Percentiles rank a stretch among this genome's conserved stretches.
These are phyloP conservation scores for Coprinopsis marcescibilis DNA, from an alignment of 768 basidiomycete species.

Conservation along the genomic window DNA sequence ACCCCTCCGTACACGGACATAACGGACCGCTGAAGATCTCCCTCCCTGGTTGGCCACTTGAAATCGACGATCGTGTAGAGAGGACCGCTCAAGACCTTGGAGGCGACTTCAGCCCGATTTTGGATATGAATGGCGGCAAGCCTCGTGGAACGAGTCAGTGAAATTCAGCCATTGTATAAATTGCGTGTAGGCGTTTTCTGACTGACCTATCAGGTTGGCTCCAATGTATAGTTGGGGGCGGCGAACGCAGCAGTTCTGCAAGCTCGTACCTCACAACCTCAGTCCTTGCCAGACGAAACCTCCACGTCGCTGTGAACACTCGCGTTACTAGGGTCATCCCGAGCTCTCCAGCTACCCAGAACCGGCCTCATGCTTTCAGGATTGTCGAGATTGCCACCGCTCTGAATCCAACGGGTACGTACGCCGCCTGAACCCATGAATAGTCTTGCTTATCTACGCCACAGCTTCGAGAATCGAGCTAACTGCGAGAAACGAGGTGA, in stretches of 20 bases:
- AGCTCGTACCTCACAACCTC: constrained; percentile 6
- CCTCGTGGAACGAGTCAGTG: too few relatives aligned
- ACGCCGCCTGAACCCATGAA: too few relatives aligned
- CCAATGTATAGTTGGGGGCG: constrained; percentile 9
- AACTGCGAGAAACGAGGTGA: constrained; percentile 12
- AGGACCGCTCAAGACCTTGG: constrained; percentile 23
- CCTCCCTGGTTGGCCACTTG: constrained; percentile 24
- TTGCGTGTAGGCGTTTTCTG: too few relatives aligned
- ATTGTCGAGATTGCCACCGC: constrained; percentile 6
- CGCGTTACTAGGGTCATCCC: constrained; percentile 8
- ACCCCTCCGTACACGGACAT: constrained; percentile 31
- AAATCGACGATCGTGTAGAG: constrained; percentile 25
- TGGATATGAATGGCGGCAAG: constrained; percentile 28
- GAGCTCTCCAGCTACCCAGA: not conserved
- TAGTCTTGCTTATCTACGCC: too few relatives aligned
- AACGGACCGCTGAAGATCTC: too few relatives aligned
- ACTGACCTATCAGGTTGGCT: too few relatives aligned
- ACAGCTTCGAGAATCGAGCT: not conserved
- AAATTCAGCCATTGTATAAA: too few relatives aligned
- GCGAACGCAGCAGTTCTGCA: constrained; percentile 11
- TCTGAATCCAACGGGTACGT: not conserved
- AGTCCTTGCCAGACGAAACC: constrained; percentile 2
- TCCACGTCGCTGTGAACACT: constrained; percentile 8
- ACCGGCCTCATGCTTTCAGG: not conserved
- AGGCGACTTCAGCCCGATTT: constrained; percentile 32